Evolutionary conservation across 768 basidiomycete species (phyloP).

Genomic region (Boletus vinaceobasis): DNA sequence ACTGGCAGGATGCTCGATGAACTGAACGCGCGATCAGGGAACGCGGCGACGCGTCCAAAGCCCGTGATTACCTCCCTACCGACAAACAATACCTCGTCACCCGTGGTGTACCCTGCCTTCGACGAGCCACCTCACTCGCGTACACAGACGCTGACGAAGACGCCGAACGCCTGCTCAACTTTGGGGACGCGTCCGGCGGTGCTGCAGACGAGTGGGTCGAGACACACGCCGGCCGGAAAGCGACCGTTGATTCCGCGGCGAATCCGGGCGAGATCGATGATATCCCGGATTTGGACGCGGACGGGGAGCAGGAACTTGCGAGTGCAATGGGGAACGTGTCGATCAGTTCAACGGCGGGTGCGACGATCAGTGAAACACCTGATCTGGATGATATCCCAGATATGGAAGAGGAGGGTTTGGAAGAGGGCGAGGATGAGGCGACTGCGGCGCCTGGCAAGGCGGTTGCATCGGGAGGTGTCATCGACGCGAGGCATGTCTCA

Average conservation of each 20-base stretch:
- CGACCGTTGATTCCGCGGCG: slow-evolving; percentile 47
- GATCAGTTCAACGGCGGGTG: slow-evolving; percentile 35
- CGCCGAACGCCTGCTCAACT: slow-evolving; percentile 85
- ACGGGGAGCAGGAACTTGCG: slow-evolving; percentile 48
- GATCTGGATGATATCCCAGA: slow-evolving; percentile 98
- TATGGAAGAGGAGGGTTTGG: slow-evolving; percentile 94
- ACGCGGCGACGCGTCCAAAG: slow-evolving; percentile 81
- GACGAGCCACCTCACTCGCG: slow-evolving; percentile 86
- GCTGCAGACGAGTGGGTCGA: slow-evolving; percentile 95
- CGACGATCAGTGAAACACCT: slow-evolving; percentile 58
- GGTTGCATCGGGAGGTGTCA: slow-evolving; percentile 31
- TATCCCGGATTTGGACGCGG: slow-evolving; percentile 85
- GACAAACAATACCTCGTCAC: slow-evolving; percentile 98
- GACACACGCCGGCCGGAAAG: slow-evolving; percentile 82
- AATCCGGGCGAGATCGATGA: slow-evolving; percentile 73
- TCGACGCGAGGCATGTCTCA: slow-evolving; percentile 48
- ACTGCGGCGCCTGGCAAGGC: slow-evolving; percentile 62
- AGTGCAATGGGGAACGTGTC: slow-evolving; percentile 46
- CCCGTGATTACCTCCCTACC: slow-evolving; percentile 86
- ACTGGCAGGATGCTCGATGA: not conserved
- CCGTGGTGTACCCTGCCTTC: slow-evolving; percentile 93
- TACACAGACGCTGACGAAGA: slow-evolving; percentile 98
- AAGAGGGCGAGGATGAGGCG: slow-evolving; percentile 86
- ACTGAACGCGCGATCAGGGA: slow-evolving; percentile 56
- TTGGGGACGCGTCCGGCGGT: slow-evolving; percentile 60